A percentile compares a stretch with the other conserved stretches of the same genome.
Evolutionary conservation across 1,139 yeast genomes (phyloP).

Genomic region (Lodderomyces jiufengensis): DNA sequence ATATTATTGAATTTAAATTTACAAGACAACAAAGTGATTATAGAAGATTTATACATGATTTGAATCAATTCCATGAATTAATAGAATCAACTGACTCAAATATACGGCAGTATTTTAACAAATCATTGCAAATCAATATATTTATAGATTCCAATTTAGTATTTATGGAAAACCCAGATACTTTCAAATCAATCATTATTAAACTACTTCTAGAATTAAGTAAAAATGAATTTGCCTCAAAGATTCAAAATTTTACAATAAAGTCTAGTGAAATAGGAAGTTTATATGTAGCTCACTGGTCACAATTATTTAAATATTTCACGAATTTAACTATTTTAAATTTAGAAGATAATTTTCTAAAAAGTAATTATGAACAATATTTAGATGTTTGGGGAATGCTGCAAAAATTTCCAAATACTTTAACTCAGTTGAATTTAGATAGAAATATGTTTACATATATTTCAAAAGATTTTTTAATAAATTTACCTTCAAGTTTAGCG

Average conservation of each 20-base stretch:
- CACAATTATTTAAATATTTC: conserved; percentile 27
- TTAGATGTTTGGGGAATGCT: conserved; percentile 23
- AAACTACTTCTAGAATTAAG: conserved; percentile 13
- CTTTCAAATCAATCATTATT: conserved; percentile 13
- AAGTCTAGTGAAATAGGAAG: conserved; percentile 37
- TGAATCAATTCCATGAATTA: conserved; percentile 22
- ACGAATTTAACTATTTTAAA: conserved; percentile 21
- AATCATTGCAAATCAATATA: conserved; percentile 22
- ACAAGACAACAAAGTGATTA: conserved; percentile 29
- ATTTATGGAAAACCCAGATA: conserved; percentile 16
- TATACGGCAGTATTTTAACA: conserved; percentile 17
- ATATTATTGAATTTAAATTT: conserved; percentile 25
- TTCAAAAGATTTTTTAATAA: conserved; percentile 20
- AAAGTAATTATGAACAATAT: conserved; percentile 15
- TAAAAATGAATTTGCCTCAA: conserved; percentile 13
- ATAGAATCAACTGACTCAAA: conserved; percentile 15
- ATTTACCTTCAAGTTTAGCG: conserved; percentile 28
- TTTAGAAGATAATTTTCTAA: conserved; percentile 27
- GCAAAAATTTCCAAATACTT: conserved; percentile 29
- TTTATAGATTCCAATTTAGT: conserved; percentile 28
- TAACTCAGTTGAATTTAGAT: conserved; percentile 24
- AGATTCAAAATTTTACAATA: conserved; percentile 25
- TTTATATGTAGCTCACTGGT: conserved; percentile 33
- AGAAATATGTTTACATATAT: conserved; percentile 24
- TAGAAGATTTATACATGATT: conserved; percentile 22